Evolutionary conservation across 164 flowering plant species (phyloP).

Genomic region (Houttuynia cordata): DNA sequence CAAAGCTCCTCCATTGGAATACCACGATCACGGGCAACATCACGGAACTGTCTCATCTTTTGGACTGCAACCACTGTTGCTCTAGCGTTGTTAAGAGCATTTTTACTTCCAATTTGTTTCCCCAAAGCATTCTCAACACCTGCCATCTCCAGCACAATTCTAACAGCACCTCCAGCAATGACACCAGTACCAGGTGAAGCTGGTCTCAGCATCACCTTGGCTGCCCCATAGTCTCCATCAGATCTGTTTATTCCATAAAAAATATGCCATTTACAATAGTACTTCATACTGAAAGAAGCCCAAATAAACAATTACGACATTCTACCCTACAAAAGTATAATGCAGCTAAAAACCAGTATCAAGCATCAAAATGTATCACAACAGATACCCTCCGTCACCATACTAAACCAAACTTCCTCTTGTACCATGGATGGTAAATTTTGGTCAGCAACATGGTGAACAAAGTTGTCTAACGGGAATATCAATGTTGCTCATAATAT

Average conservation of each 20-base stretch:
- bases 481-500: no score
- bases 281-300: background rate
- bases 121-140: conserved; percentile 95
- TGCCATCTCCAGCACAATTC: conserved; percentile 88
- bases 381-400: no score
- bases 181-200: conserved; percentile 98
- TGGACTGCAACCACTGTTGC: conserved; percentile 74
- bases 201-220: conserved; percentile 97
- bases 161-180: conserved; percentile 92
- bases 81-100: conserved; percentile 92
- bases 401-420: no score
- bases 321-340: no score
- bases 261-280: background rate
- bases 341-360: no score
- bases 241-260: conserved; percentile 28
- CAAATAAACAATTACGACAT: background rate
- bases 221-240: conserved; percentile 89
- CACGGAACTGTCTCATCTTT: conserved; percentile 71
- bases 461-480: no score
- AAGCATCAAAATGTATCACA: no score
- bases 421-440: no score
- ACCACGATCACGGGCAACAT: conserved; percentile 76
- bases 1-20: conserved; percentile 97
- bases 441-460: no score
- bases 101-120: conserved; percentile 83